Conservation (phyloP, 192 early-diverging fungal genomes). For the Lobulomyces angularis region DNA sequence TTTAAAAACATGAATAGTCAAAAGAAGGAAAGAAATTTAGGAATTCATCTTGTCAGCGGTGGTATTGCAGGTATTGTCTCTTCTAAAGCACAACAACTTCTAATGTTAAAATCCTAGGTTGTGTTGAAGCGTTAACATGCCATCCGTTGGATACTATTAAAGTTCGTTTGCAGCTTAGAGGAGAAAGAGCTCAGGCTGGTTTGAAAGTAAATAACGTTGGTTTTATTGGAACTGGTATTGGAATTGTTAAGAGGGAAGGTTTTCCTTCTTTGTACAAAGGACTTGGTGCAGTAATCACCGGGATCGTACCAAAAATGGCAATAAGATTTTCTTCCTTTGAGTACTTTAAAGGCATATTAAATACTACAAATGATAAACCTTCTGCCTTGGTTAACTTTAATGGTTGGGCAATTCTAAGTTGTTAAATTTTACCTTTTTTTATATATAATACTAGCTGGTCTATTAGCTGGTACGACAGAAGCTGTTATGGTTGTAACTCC, state of each 20-base stretch:
- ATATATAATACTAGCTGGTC: slow-evolving; percentile 50
- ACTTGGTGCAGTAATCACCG: slow-evolving; percentile 85
- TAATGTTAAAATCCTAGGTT: slow-evolving; percentile 39
- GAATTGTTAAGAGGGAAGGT: slow-evolving; percentile 79
- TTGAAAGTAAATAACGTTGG: slow-evolving; percentile 36
- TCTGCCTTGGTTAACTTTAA: background rate
- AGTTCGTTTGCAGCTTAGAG: slow-evolving; percentile 86
- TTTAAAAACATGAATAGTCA: too few relatives aligned
- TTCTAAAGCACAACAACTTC: too few relatives aligned
- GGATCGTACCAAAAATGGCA: slow-evolving; percentile 98
- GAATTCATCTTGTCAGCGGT: slow-evolving; percentile 74
- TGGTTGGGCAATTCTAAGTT: too few relatives aligned
- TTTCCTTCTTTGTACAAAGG: slow-evolving; percentile 91
- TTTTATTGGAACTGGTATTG: slow-evolving; percentile 74
- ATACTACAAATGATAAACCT: slow-evolving; percentile 8
- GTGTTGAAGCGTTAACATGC: background rate
- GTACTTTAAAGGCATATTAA: slow-evolving; percentile 60
- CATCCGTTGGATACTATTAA: slow-evolving; percentile 97
- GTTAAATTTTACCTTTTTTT: background rate
- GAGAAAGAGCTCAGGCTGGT: slow-evolving; percentile 22
- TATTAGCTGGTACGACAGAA: slow-evolving; percentile 86
- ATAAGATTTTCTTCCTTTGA: slow-evolving; percentile 97
- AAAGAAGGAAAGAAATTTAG: slow-evolving; percentile 45
- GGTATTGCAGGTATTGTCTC: slow-evolving; percentile 84
- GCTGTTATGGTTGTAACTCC: slow-evolving; percentile 90